Conservation (phyloP, 108 stramenopile species). For the Cyclotella kingstonii region DNA sequence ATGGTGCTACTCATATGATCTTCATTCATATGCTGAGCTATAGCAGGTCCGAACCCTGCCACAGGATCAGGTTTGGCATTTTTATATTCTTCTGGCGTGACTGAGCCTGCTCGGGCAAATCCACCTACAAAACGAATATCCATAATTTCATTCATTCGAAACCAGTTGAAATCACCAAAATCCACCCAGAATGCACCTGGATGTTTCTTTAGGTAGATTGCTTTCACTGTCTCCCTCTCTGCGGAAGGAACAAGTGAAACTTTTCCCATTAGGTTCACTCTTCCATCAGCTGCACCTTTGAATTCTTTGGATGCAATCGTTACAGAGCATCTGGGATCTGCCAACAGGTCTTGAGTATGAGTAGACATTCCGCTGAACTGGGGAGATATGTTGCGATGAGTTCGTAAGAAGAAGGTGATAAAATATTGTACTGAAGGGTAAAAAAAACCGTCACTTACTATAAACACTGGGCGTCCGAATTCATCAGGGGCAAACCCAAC, state of each 20-base stretch:
- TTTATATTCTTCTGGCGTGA: slow-evolving; percentile 83
- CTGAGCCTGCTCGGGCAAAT: slow-evolving; percentile 88
- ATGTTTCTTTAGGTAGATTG: slow-evolving; percentile 85
- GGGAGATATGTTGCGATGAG: neutral
- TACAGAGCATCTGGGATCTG: slow-evolving; percentile 76
- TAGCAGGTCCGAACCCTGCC: slow-evolving; percentile 65
- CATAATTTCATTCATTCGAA: slow-evolving; percentile 78
- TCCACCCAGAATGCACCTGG: slow-evolving; percentile 91
- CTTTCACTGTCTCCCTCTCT: slow-evolving; percentile 62
- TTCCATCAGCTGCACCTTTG: slow-evolving; percentile 94
- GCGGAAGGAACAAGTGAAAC: slow-evolving; percentile 51
- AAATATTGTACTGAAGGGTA: no score
- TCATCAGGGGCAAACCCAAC: slow-evolving; percentile 95
- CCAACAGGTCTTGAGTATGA: slow-evolving; percentile 88
- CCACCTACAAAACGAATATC: slow-evolving; percentile 93
- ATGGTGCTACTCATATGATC: slow-evolving; percentile 86
- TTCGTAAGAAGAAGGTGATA: neutral
- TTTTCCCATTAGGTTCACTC: slow-evolving; percentile 92
- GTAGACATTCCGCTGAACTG: slow-evolving; percentile 88
- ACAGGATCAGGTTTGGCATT: slow-evolving; percentile 81
- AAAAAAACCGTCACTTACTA: no score
- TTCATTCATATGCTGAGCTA: slow-evolving; percentile 95
- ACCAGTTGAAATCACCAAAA: slow-evolving; percentile 93
- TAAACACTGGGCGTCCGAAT: slow-evolving; percentile 87
- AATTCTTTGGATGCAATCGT: slow-evolving; percentile 91